Evolutionary conservation across 768 basidiomycete species (phyloP).

Genomic region (Mycena vulgaris): DNA sequence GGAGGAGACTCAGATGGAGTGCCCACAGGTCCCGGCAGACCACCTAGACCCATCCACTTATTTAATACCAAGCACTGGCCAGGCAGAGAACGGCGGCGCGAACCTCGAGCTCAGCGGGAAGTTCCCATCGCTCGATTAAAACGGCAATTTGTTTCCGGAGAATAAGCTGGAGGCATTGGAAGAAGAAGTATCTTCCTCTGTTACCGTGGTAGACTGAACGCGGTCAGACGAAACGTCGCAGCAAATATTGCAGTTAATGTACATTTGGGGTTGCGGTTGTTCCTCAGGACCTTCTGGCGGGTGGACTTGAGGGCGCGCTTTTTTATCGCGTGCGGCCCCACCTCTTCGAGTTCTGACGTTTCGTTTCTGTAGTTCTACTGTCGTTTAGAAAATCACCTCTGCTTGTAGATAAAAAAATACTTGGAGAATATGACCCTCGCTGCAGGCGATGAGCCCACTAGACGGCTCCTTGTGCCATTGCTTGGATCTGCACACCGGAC

Average conservation of each 20-base stretch:
- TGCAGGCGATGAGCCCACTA: constrained; percentile 87
- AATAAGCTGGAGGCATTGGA: constrained; percentile 88
- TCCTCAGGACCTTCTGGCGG: constrained; percentile 62
- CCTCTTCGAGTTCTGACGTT: constrained; percentile 76
- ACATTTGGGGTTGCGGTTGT: constrained; percentile 75
- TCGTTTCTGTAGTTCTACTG: constrained; percentile 87
- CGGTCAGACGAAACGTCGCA: background rate
- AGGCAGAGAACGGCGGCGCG: background rate
- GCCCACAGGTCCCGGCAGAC: constrained; percentile 89
- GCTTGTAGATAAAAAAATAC: constrained; percentile 53
- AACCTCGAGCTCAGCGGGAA: constrained; percentile 88
- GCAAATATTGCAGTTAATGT: constrained; percentile 4
- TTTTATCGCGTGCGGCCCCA: constrained; percentile 72
- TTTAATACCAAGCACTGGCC: background rate
- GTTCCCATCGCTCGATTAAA: constrained; percentile 74
- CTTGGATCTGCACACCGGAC: constrained; percentile 85
- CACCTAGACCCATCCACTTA: constrained; percentile 57
- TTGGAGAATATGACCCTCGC: constrained; percentile 93
- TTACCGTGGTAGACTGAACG: constrained; percentile 86
- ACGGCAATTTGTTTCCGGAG: constrained; percentile 81
- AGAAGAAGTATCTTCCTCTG: constrained; percentile 83
- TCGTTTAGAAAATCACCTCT: constrained; percentile 1
- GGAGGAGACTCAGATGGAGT: constrained; percentile 75
- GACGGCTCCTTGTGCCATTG: constrained; percentile 91
- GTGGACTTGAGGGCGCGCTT: constrained; percentile 77